A percentile compares a stretch with the other conserved stretches of the same genome.
Evolutionary conservation across 2,329 filamentous ascomycete genomes (phyloP).

Genomic region (Aspergillus proliferans): DNA sequence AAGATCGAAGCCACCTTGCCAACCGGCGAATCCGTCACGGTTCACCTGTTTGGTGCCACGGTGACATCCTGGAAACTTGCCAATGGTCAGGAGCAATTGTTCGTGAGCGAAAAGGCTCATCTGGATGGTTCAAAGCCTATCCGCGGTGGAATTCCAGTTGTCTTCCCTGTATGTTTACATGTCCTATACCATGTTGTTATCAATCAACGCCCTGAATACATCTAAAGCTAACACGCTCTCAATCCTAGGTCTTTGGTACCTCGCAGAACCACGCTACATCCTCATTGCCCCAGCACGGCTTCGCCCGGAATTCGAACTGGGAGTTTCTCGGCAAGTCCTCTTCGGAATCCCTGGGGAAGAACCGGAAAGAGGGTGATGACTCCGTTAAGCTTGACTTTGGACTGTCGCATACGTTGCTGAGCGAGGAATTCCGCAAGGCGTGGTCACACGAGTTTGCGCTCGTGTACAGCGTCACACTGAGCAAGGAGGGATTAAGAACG

Average conservation of each 20-base stretch:
- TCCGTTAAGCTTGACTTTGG: constrained; percentile 95
- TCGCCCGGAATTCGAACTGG: constrained; percentile 85
- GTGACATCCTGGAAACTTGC: constrained; percentile 89
- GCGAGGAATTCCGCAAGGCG: constrained; percentile 59
- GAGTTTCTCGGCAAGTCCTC: constrained; percentile 87
- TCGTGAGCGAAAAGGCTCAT: constrained; percentile 71
- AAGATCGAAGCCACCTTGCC: constrained; percentile 75
- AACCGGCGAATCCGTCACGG: constrained; percentile 76
- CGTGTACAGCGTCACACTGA: constrained; percentile 86
- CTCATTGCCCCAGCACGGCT: constrained; percentile 83
- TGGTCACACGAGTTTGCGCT: constrained; percentile 88
- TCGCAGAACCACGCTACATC: constrained; percentile 71
- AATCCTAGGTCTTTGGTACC: constrained; percentile 68
- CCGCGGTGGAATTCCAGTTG: constrained; percentile 82
- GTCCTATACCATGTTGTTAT: too few species aligned
- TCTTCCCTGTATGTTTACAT: constrained; percentile 69
- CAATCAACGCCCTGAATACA: too few species aligned
- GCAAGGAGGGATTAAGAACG: constrained; percentile 67
- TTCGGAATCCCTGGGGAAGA: constrained; percentile 52
- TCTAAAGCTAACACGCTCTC: neutral
- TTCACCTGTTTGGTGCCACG: constrained; percentile 87
- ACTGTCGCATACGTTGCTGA: constrained; percentile 66
- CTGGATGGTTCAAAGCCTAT: constrained; percentile 86
- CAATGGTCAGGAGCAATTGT: constrained; percentile 73
- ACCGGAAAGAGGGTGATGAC: constrained; percentile 47